Evolutionary conservation across 2,329 filamentous ascomycete genomes (phyloP).

Genomic region (Arthrobotrys musiformis): DNA sequence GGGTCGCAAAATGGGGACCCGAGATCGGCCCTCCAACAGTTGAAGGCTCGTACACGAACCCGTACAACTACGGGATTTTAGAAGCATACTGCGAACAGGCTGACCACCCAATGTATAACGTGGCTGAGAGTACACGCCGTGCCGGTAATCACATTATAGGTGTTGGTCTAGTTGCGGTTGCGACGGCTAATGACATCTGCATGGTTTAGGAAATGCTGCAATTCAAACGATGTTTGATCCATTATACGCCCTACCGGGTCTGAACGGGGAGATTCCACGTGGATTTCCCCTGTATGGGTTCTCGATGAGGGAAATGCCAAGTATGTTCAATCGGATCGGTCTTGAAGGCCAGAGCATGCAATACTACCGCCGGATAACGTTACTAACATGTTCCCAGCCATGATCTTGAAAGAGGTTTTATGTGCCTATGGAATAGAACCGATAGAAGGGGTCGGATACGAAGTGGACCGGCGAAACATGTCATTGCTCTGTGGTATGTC

Average conservation of each 20-base stretch:
- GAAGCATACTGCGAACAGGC: slow-evolving; percentile 35
- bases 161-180: neutral
- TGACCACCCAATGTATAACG: slow-evolving; percentile 44
- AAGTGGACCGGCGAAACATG: slow-evolving; percentile 45
- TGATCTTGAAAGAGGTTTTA: slow-evolving; percentile 39
- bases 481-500: slow-evolving; percentile 42
- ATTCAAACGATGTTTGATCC: slow-evolving; percentile 51
- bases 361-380: neutral
- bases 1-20: slow-evolving; percentile 42
- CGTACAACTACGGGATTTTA: slow-evolving; percentile 31
- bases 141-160: slow-evolving; percentile 8
- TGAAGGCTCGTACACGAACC: slow-evolving; percentile 11
- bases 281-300: slow-evolving; percentile 49
- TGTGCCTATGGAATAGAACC: slow-evolving; percentile 31
- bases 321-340: slow-evolving; percentile 18
- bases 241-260: slow-evolving; percentile 31
- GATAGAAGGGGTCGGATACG: slow-evolving; percentile 42
- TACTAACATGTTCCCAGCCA: slow-evolving; percentile 23
- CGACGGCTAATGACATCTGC: neutral
- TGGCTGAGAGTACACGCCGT: slow-evolving; percentile 39
- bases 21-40: slow-evolving; percentile 25
- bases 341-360: neutral
- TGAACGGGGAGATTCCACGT: slow-evolving; percentile 40
- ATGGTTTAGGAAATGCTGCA: slow-evolving; percentile 38
- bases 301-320: slow-evolving; percentile 51